phyloP scores from a whole-genome alignment of 305 asterid species.

The Stenogyne calaminthoides region DNA sequence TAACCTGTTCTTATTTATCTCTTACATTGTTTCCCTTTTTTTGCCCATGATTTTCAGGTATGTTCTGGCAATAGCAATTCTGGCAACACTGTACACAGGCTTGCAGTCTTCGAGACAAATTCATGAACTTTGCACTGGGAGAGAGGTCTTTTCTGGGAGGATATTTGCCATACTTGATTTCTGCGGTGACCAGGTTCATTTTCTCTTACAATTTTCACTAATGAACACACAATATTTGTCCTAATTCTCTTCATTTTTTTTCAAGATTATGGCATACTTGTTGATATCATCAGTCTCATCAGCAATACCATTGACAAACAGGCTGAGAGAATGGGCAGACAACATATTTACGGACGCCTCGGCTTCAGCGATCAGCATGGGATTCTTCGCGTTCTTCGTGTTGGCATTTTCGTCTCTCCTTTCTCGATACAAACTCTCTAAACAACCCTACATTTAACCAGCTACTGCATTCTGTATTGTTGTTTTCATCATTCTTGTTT shows the following conservation, averaged over 20 bases:
- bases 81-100: conserved; percentile 64
- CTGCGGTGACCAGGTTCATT: conserved; percentile 66
- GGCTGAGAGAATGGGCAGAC: conserved; percentile 61
- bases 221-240: conserved; percentile 23
- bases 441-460: conserved; percentile 53
- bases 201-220: neutral
- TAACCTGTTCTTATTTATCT: neutral
- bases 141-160: conserved; percentile 34
- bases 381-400: conserved; percentile 64
- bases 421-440: conserved; percentile 71
- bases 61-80: conserved; percentile 59
- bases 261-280: conserved; percentile 56
- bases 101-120: conserved; percentile 52
- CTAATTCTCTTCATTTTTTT: neutral
- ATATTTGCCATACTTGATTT: conserved; percentile 44
- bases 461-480: neutral
- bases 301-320: conserved; percentile 69
- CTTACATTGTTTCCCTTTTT: neutral
- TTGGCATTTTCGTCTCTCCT: conserved; percentile 61
- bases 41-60: conserved; percentile 40
- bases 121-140: conserved; percentile 48
- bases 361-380: conserved; percentile 67
- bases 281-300: conserved; percentile 76
- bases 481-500: neutral
- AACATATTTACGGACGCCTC: conserved; percentile 73